Evolutionary conservation across 768 basidiomycete species (phyloP), one percentile per base, ranked within the genome.

Genomic region (Agrocybe chaxingu): DNA sequence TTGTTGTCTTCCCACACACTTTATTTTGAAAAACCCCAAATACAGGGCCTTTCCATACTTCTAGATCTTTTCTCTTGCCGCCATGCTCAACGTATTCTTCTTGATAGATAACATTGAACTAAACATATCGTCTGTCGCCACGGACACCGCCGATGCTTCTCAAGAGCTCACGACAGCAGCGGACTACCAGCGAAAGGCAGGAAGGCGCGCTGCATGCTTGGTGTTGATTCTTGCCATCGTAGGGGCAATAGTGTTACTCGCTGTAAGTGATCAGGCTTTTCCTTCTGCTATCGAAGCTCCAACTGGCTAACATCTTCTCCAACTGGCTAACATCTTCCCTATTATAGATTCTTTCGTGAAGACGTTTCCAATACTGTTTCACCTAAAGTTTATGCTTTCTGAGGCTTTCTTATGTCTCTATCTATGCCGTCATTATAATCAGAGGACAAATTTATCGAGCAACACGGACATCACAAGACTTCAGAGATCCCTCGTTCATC

Each of bases 101-200:
- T 41, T 29, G 30, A 45, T 46, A 98, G 96, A 98, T 62, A 96
- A 96, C 60, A 96, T 99, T 62, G 93, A 97, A 66, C 82, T 84
- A 36, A 98, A 98, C 61, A 85, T 99, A 35, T 87, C 85, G 11
- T 90, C 87, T 0, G 87, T 98, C 45, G 84, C 87, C 0, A 79
- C 79, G 30, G 89, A 98, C 63, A 93, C 92, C 1, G 72, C 80
- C 2, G 82, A 83, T 35, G 96, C 94, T 10, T 82, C 89, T 1
- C 84, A 88, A 53, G 95, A 99, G 67, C 77, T 98, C 32, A 83
- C 79, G 1, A 89, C 88, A 11, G 97, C 97, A 3, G 84, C 89
- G 48, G 92, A 92, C 13, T 95, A 97, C 65, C 97, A 99, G 69
- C 83, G 93, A 42, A 96, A 84, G 66, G 97, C 97, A 2, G 96